phyloP scores from a whole-genome alignment of 2,329 filamentous ascomycete species.

The Cordyceps tenuipes region DNA sequence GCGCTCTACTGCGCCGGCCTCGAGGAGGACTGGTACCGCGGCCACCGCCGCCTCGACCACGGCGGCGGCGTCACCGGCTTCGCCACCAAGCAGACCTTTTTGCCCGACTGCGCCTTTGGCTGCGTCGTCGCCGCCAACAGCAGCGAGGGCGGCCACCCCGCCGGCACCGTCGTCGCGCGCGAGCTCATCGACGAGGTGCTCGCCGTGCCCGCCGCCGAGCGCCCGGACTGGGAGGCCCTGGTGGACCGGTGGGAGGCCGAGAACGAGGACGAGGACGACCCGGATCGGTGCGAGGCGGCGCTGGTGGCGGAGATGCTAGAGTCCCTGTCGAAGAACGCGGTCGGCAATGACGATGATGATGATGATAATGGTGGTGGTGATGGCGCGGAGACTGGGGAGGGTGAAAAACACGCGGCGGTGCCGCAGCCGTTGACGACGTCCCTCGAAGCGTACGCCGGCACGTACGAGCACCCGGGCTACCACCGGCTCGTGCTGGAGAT shows the following conservation, averaged over 20 bases:
- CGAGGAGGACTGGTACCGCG: constrained; percentile 18
- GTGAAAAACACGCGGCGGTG: neutral
- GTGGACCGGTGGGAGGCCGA: neutral
- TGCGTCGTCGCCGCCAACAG: constrained; percentile 21
- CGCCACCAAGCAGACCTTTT: constrained; percentile 19
- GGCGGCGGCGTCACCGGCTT: constrained; percentile 20
- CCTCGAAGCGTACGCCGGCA: constrained; percentile 1
- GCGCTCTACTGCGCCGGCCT: constrained; percentile 18
- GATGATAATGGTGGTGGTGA: no score
- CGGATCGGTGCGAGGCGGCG: neutral
- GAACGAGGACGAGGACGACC: neutral
- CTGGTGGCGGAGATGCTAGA: neutral
- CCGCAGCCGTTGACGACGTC: neutral
- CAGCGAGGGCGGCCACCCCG: constrained; percentile 12
- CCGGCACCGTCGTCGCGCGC: constrained; percentile 13
- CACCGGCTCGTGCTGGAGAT: constrained; percentile 16
- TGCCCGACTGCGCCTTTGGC: constrained; percentile 20
- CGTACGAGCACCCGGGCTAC: constrained; percentile 18
- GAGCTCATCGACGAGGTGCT: constrained; percentile 18
- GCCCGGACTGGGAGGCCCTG: constrained; percentile 7
- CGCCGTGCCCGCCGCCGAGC: neutral
- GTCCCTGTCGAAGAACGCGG: neutral
- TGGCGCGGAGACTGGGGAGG: neutral
- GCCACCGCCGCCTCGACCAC: constrained; percentile 18
- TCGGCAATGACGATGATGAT: neutral